Evolutionary conservation across 2,329 filamentous ascomycete genomes (phyloP), one percentile per base, ranked within the genome.

Genomic region (Colletotrichum sp.): DNA sequence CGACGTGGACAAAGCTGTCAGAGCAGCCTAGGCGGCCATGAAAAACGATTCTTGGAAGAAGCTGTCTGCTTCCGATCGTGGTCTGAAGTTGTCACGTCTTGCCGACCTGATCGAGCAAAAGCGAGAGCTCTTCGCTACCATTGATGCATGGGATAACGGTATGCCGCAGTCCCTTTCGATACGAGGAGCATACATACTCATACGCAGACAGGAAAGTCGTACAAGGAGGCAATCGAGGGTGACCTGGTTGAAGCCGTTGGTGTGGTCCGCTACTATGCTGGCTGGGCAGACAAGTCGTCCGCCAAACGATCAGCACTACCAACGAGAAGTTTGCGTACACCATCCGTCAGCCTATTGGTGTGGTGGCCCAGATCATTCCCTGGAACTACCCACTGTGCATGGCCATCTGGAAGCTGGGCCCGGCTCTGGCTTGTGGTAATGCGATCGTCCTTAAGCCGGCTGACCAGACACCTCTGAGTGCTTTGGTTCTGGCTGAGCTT

Each of bases 231-330:
- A 0, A 79, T 92, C 24, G 87, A 87, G 58, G 92, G 93, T 66
- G 94, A 96, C 79, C 76, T 95, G 8, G 84, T 81, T 2, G 83
- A 85, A 74, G 83, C 84, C 24, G 78, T 83, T 12, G 78, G 77
- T 69, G 83, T 91, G 24, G 84, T 92, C 58, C 91, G 92, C 77
- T 96, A 96, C 83, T 96, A 96, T 79, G 93, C 90, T 61, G 94
- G 94, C 43, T 96, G 90, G 83, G 93, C 93, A 34, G 94, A 96
- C 83, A 96, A 96, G 85, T 91, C 95, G 62, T 90, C 92, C 76
- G 94, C 12, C 91, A 94, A 79, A 93, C 93, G 18, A 95, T 96
- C 77, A 91, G 92, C 74, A 94, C 92, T 0, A 90, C 88, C 1
- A 86, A 87, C 0, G 84, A 87, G n/a, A 96, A 95, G 81, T 89